These are phyloP conservation scores for Ganoderma sinense DNA, from an alignment of 1,284 basidiomycete genomes.

Conservation along the genomic window DNA sequence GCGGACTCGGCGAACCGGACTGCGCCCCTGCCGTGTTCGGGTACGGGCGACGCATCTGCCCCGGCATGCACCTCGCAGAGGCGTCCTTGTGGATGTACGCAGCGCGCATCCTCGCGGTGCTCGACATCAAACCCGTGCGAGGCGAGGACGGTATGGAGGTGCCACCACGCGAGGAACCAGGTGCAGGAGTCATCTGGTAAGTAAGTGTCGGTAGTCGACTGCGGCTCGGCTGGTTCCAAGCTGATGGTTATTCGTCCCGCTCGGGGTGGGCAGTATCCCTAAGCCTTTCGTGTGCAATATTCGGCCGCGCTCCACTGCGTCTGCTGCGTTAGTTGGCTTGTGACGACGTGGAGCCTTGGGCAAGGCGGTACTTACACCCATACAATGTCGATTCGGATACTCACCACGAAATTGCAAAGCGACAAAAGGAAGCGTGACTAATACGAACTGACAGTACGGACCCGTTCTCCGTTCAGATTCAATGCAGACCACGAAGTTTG, in stretches of 20 bases:
- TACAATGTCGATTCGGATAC: too few species aligned
- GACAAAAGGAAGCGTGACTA: too few species aligned
- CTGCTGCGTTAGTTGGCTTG: not conserved
- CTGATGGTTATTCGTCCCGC: not conserved
- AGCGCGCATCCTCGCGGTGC: slow-evolving; percentile 36
- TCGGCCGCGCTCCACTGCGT: not conserved
- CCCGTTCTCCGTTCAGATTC: too few species aligned
- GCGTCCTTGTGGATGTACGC: slow-evolving; percentile 26
- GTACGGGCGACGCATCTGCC: slow-evolving; percentile 23
- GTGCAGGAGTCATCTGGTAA: not conserved
- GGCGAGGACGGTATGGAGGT: slow-evolving; percentile 19
- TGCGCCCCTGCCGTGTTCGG: slow-evolving; percentile 39
- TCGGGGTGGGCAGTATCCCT: not conserved
- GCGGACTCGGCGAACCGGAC: slow-evolving; percentile 22
- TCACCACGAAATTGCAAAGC: too few species aligned
- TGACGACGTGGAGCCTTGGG: not conserved
- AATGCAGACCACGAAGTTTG: too few species aligned
- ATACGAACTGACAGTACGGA: too few species aligned
- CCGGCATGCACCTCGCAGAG: slow-evolving; percentile 41
- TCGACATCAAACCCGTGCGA: slow-evolving; percentile 44
- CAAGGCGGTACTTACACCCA: too few species aligned
- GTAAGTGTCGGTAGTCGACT: not conserved
- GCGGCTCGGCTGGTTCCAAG: not conserved
- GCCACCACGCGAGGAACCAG: not conserved
- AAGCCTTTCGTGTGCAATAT: not conserved